These are phyloP conservation scores for Nectriaceae sp. DNA, from an alignment of 2,329 filamentous ascomycete genomes.

Conservation along the genomic window DNA sequence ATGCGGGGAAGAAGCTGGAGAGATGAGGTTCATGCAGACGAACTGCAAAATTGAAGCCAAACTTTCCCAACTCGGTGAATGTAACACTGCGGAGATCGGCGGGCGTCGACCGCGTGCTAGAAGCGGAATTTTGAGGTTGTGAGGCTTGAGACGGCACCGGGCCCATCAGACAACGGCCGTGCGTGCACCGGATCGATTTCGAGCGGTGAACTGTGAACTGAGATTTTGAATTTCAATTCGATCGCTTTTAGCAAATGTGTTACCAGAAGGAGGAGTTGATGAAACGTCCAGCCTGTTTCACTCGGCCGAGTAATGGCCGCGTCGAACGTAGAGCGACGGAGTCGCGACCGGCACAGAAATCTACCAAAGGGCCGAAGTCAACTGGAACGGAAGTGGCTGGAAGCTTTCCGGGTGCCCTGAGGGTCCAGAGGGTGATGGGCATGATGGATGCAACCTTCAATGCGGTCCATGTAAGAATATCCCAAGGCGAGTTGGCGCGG, in stretches of 20 bases:
- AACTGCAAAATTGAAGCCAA: neutral
- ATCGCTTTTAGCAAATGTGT: too few species aligned
- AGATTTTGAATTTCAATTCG: too few species aligned
- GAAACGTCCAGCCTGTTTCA: slow-evolving; percentile 3
- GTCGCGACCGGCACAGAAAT: neutral
- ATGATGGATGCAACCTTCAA: too few species aligned
- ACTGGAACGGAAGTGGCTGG: neutral
- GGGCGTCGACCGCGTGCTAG: neutral
- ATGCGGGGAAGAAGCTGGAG: slow-evolving; percentile 10
- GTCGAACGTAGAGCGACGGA: slow-evolving; percentile 2
- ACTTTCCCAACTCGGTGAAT: neutral
- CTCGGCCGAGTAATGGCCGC: slow-evolving; percentile 1
- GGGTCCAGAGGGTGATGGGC: too few species aligned
- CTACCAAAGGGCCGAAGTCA: slow-evolving; percentile 1
- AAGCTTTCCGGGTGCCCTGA: neutral
- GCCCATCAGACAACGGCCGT: neutral
- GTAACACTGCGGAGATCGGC: neutral
- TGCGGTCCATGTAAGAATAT: neutral
- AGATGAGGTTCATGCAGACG: neutral
- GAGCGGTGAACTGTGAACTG: too few species aligned
- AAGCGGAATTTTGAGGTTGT: neutral
- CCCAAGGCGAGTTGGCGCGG: neutral
- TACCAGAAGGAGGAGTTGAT: too few species aligned
- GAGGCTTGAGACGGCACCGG: neutral
- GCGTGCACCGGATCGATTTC: neutral